phyloP scores from a whole-genome alignment of 1,284 basidiomycete genomes.

The Moniliella sp. region DNA sequence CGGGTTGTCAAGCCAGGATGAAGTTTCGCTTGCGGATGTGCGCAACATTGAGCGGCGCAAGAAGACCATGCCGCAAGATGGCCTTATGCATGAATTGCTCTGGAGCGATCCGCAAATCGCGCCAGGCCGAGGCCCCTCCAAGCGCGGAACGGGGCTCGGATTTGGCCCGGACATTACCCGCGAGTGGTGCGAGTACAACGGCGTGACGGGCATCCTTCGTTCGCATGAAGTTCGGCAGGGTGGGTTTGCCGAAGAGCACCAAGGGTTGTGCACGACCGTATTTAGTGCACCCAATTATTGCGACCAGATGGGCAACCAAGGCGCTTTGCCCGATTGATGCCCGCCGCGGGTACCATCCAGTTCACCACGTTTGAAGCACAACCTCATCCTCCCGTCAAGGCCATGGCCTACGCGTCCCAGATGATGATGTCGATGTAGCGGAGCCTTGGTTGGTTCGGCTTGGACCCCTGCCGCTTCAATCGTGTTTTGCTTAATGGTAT shows the following conservation, averaged over 20 bases:
- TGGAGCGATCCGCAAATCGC: constrained; percentile 70
- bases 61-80: constrained; percentile 64
- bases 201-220: constrained; percentile 68
- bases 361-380: constrained; percentile 65
- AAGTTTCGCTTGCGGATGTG: constrained; percentile 75
- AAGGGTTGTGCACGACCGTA: constrained; percentile 68
- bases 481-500: too few species aligned
- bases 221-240: constrained; percentile 87
- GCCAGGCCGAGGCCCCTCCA: constrained; percentile 81
- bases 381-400: constrained; percentile 63
- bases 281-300: constrained; percentile 34
- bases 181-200: constrained; percentile 67
- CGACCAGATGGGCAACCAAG: constrained; percentile 36
- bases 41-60: constrained; percentile 57
- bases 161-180: constrained; percentile 52
- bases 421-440: too few species aligned
- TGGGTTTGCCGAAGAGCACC: constrained; percentile 67
- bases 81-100: constrained; percentile 57
- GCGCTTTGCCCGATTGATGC: constrained; percentile 42
- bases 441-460: too few species aligned
- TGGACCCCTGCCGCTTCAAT: too few species aligned
- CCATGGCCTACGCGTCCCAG: constrained; percentile 52
- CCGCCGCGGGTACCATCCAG: constrained; percentile 50
- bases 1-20: constrained; percentile 82
- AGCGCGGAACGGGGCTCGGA: constrained; percentile 81